These are phyloP conservation scores for Penicillium flavigenum DNA, from an alignment of 495 filamentous ascomycete species.

Conservation along the genomic window DNA sequence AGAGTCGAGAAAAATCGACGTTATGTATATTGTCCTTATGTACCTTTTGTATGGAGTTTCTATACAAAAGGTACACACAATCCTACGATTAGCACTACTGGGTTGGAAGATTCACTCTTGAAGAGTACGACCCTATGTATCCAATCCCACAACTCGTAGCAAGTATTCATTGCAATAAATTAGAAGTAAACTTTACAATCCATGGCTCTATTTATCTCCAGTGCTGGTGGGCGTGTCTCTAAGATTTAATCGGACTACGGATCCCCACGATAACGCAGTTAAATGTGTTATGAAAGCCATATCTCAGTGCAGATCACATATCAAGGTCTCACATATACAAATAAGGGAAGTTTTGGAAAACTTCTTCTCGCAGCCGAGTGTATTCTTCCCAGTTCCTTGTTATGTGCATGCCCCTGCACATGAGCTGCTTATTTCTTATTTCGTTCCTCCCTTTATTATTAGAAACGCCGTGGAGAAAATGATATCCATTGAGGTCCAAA, in stretches of 20 bases:
- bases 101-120: background rate
- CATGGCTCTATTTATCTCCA: constrained; percentile 15
- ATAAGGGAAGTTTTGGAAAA: background rate
- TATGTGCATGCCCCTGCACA: background rate
- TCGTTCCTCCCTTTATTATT: constrained; percentile 9
- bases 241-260: constrained; percentile 21
- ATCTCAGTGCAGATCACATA: background rate
- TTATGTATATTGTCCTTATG: too few relatives aligned
- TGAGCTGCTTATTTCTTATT: constrained; percentile 11
- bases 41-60: background rate
- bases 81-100: background rate
- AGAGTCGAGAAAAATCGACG: background rate
- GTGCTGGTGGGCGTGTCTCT: constrained; percentile 12
- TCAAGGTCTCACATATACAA: background rate
- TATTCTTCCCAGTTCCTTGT: background rate
- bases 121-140: background rate
- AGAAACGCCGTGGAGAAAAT: background rate
- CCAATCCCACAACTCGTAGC: background rate
- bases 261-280: constrained; percentile 24
- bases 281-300: background rate
- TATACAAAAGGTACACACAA: background rate
- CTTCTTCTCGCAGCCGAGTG: background rate
- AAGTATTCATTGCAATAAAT: background rate
- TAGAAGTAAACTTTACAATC: background rate
- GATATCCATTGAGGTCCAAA: background rate